Evolutionary conservation across 148 eudicot genomes (phyloP), one percentile per base, ranked within the genome.

Genomic region (Vaccinium vitisidaea): DNA sequence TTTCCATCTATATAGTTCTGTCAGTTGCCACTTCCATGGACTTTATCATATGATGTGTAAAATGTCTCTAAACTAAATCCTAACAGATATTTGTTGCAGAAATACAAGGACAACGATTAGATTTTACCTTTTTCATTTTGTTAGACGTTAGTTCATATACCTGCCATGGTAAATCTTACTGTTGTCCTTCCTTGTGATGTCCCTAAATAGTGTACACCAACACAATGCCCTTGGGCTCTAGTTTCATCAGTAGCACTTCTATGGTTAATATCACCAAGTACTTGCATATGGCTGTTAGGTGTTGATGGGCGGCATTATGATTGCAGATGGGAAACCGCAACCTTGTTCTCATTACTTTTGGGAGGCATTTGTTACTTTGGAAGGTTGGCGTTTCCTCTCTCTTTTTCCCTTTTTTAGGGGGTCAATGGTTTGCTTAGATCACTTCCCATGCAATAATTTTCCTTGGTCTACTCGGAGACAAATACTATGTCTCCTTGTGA

Each of bases 261-360:
- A 48, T 69, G 46, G 50, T 61, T 36, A 78, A 16, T 58, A 80
- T 75, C 77, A 65, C 74, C 19, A 76, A 85, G 80, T 79, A 85
- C 50, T 80, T 84, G 83, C 58, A 48, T 82, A 80, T 75, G 83
- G 81, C 80, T 83, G 55, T 67, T 83, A 54, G 87, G 85, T 79
- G 84, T 90, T 92, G 91, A 92, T 87, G 74, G 65, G 80, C 77
- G 56, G 87, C 83, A 79, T 87, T 90, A 19, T 87, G 79, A 79
- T 90, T 84, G 92, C 97, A 96, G 99, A 93, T 96, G 97, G 97
- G 99, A 92, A 90, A 89, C 94, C 79, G 98, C 93, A 50, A 83
- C 94, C 46, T 65, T 94, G 80, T 96, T 96, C 85, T 93, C 98
- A 76, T 82, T 93, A 83, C 85, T 87, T 84, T 83, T 96, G 54